Evolutionary conservation across 805 yeast genomes (phyloP).

Genomic region (Candida taoyuanica): DNA sequence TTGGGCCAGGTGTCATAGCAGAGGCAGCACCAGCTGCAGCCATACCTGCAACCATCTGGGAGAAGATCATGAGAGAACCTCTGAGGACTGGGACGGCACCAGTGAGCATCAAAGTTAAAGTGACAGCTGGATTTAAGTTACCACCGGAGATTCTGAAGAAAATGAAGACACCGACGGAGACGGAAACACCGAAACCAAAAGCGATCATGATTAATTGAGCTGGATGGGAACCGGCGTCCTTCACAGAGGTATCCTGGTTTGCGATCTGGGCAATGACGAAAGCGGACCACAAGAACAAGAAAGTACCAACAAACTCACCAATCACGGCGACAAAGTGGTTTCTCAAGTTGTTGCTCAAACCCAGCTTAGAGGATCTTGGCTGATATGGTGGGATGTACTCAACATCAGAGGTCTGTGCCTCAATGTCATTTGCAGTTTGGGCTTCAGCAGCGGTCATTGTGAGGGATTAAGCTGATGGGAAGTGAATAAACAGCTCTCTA

Average conservation of each 20-base stretch:
- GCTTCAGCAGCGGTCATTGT: conserved; percentile 12
- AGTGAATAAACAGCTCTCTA: no score
- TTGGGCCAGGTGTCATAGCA: conserved; percentile 79
- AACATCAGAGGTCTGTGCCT: conserved; percentile 33
- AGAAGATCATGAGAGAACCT: conserved; percentile 55
- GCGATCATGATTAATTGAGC: conserved; percentile 73
- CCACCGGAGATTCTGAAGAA: conserved; percentile 82
- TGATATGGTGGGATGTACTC: conserved; percentile 37
- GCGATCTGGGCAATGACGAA: conserved; percentile 81
- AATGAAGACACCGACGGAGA: conserved; percentile 65
- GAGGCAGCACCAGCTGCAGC: conserved; percentile 88
- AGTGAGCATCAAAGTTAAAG: conserved; percentile 65
- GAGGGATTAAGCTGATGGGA: not conserved
- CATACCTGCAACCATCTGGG: conserved; percentile 83
- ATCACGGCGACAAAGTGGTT: conserved; percentile 64
- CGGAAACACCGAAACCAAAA: conserved; percentile 83
- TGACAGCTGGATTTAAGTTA: conserved; percentile 86
- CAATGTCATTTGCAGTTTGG: conserved; percentile 10
- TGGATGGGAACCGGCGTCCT: conserved; percentile 48
- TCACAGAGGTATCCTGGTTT: conserved; percentile 45
- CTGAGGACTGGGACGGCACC: conserved; percentile 71
- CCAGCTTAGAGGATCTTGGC: conserved; percentile 32
- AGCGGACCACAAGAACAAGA: conserved; percentile 77
- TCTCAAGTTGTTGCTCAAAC: conserved; percentile 39
- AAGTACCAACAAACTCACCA: conserved; percentile 86